phyloP scores from a whole-genome alignment of 1,284 basidiomycete genomes.

The Ceratobasidium sp. region DNA sequence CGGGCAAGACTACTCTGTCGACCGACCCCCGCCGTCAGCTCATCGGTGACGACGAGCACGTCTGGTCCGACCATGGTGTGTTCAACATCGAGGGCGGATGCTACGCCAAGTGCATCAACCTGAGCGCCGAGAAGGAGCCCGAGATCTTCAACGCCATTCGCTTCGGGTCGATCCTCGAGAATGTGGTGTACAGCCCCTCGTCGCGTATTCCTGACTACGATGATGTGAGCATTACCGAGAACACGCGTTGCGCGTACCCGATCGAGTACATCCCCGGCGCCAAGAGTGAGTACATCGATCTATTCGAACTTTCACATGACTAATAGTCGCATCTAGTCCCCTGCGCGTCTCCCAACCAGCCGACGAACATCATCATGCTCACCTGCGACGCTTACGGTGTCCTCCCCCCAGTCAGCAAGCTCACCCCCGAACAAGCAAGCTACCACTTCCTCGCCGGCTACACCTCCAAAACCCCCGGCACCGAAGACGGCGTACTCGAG shows the following conservation, averaged over 20 bases:
- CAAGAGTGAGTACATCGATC: slow-evolving; percentile 28
- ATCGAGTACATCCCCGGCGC: slow-evolving; percentile 98
- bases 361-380: slow-evolving; percentile 97
- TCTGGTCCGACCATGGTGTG: slow-evolving; percentile 97
- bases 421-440: slow-evolving; percentile 94
- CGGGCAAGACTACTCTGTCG: slow-evolving; percentile 97
- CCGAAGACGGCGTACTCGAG: slow-evolving; percentile 97
- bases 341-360: slow-evolving; percentile 84
- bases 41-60: slow-evolving; percentile 98
- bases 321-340: slow-evolving; percentile 70
- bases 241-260: slow-evolving; percentile 98
- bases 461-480: slow-evolving; percentile 97
- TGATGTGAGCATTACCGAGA: slow-evolving; percentile 96
- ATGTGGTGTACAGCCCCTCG: slow-evolving; percentile 96
- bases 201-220: slow-evolving; percentile 94
- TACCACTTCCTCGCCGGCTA: slow-evolving; percentile 98
- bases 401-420: slow-evolving; percentile 92
- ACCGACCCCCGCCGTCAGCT: slow-evolving; percentile 91
- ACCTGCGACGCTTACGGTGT: slow-evolving; percentile 99
- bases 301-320: not conserved
- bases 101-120: slow-evolving; percentile 98
- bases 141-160: slow-evolving; percentile 97
- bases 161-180: slow-evolving; percentile 97
- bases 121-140: slow-evolving; percentile 95
- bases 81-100: slow-evolving; percentile 99